phyloP scores from a whole-genome alignment of 2,329 filamentous ascomycete species.

The Penicillium sumatraense region DNA sequence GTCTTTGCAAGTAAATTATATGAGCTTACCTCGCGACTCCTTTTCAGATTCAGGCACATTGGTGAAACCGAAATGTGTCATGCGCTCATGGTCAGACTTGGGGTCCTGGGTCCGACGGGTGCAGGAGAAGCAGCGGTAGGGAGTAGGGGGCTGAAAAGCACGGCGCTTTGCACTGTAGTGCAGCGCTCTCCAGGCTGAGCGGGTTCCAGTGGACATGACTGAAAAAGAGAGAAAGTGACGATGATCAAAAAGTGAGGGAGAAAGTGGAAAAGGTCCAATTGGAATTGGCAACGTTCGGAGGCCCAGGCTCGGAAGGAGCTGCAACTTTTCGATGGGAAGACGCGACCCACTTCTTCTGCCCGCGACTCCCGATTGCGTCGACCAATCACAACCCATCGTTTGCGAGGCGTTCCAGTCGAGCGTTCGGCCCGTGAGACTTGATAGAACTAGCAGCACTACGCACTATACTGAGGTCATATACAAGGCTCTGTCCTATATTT shows the following conservation, averaged over 20 bases:
- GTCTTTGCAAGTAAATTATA: background rate
- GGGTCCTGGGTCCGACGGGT: constrained; percentile 45
- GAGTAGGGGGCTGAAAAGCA: constrained; percentile 27
- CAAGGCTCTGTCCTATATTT: no score
- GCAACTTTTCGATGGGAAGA: constrained; percentile 25
- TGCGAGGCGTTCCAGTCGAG: constrained; percentile 1
- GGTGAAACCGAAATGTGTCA: constrained; percentile 90
- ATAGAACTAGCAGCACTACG: no score
- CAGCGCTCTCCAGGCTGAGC: constrained; percentile 42
- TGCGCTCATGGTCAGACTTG: constrained; percentile 55
- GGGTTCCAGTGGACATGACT: constrained; percentile 41
- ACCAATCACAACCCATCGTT: constrained; percentile 20
- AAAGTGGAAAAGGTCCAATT: background rate
- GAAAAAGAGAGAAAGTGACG: background rate
- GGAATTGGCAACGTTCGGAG: background rate
- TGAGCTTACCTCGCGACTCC: constrained; percentile 62
- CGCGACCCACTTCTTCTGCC: constrained; percentile 17
- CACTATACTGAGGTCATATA: no score
- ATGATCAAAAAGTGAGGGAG: constrained; percentile 6
- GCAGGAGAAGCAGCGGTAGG: constrained; percentile 58
- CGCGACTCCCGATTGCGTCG: background rate
- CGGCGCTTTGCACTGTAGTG: constrained; percentile 40
- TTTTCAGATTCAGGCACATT: constrained; percentile 83
- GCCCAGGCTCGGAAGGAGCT: constrained; percentile 5
- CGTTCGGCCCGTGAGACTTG: no score